These are phyloP conservation scores for Micractinium sp. DNA, from an alignment of 139 green algal genomes.

Conservation along the genomic window DNA sequence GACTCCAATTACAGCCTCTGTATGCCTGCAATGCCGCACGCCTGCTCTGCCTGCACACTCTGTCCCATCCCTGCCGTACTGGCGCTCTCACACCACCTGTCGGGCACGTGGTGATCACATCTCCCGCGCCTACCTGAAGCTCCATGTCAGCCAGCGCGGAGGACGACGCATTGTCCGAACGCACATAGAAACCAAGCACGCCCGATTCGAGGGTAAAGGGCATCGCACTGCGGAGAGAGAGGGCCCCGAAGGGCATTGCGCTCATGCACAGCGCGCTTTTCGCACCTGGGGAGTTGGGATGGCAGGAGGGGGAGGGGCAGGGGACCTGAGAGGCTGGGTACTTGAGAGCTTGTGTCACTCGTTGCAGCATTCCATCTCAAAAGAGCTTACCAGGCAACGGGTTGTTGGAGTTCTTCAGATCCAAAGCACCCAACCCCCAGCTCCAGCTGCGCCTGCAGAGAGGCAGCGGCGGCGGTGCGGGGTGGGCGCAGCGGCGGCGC, in stretches of 20 bases:
- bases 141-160: no score
- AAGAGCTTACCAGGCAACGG: background rate
- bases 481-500: background rate
- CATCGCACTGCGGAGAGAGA: background rate
- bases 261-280: background rate
- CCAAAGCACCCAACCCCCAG: background rate
- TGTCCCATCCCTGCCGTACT: no score
- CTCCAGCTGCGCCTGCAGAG: background rate
- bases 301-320: background rate
- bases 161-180: background rate
- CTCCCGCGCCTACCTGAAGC: no score
- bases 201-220: conserved; percentile 4
- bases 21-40: no score
- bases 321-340: background rate
- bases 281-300: background rate
- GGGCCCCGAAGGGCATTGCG: background rate
- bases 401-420: background rate
- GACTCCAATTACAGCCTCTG: no score
- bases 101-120: no score
- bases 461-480: no score
- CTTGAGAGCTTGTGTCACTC: no score
- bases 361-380: no score
- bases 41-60: no score
- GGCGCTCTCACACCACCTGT: no score
- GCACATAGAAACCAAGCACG: conserved; percentile 17